Percentiles rank a stretch among this genome's conserved stretches.
Evolutionary conservation across 345 rosid species (phyloP).

Genomic region (Acer negundo): DNA sequence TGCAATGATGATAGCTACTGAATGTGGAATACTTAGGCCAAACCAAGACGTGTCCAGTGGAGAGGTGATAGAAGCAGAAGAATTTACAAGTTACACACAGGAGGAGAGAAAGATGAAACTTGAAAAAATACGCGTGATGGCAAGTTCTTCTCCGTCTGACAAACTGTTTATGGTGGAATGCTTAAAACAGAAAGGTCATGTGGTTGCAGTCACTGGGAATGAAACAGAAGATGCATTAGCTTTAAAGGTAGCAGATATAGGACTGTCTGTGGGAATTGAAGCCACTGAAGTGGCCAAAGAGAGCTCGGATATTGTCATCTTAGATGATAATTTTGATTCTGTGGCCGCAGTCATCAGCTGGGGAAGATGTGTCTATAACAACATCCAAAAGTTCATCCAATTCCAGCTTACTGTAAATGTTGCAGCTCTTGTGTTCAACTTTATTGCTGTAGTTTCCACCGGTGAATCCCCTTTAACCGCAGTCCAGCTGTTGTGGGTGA

Average conservation of each 20-base stretch:
- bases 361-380: slow-evolving; percentile 45
- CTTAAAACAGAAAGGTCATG: slow-evolving; percentile 26
- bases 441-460: slow-evolving; percentile 37
- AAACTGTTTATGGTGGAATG: slow-evolving; percentile 43
- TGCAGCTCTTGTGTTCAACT: slow-evolving; percentile 37
- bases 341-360: slow-evolving; percentile 36
- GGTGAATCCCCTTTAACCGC: slow-evolving; percentile 38
- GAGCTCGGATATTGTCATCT: slow-evolving; percentile 19
- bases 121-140: slow-evolving; percentile 42
- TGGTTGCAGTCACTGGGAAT: slow-evolving; percentile 29
- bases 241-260: slow-evolving; percentile 40
- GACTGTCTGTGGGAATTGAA: slow-evolving; percentile 41
- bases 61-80: slow-evolving; percentile 35
- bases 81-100: slow-evolving; percentile 26
- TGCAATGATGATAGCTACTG: slow-evolving; percentile 44
- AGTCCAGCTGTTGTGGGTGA: slow-evolving; percentile 46
- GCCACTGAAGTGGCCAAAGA: slow-evolving; percentile 46
- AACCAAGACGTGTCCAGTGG: not conserved
- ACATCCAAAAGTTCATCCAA: slow-evolving; percentile 44
- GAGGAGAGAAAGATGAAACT: slow-evolving; percentile 31
- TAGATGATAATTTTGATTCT: not conserved
- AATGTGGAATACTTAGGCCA: slow-evolving; percentile 36
- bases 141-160: slow-evolving; percentile 4
- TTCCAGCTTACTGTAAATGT: slow-evolving; percentile 43
- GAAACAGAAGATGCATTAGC: slow-evolving; percentile 44